Evolutionary conservation across 208 protist species (phyloP).

Genomic region (Strigomonas culicis): DNA sequence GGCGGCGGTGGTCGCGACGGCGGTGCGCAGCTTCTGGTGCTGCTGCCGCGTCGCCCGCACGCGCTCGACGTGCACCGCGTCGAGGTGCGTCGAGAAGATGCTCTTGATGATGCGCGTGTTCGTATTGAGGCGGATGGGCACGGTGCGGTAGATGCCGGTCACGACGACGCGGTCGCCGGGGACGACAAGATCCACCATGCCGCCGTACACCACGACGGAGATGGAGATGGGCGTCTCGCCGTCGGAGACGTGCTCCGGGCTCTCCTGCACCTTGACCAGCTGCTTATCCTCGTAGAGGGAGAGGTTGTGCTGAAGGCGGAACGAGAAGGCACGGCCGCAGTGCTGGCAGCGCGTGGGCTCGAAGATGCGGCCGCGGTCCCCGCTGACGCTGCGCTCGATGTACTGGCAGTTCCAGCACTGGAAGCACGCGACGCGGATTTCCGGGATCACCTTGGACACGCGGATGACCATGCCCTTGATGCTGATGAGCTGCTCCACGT

Average conservation of each 20-base stretch:
- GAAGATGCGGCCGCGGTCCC: slow-evolving; percentile 91
- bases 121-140: slow-evolving; percentile 91
- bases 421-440: slow-evolving; percentile 94
- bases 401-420: slow-evolving; percentile 94
- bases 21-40: slow-evolving; percentile 11
- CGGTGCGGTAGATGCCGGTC: slow-evolving; percentile 97
- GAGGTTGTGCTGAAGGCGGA: slow-evolving; percentile 94
- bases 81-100: slow-evolving; percentile 97
- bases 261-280: slow-evolving; percentile 97
- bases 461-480: slow-evolving; percentile 93
- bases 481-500: slow-evolving; percentile 84
- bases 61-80: slow-evolving; percentile 97
- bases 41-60: slow-evolving; percentile 35
- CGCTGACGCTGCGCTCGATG: slow-evolving; percentile 64
- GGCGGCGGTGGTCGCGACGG: background rate
- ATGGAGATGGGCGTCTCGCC: slow-evolving; percentile 99
- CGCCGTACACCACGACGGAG: slow-evolving; percentile 93
- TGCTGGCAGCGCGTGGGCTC: slow-evolving; percentile 95
- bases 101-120: slow-evolving; percentile 92
- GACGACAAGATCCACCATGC: slow-evolving; percentile 94
- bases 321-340: slow-evolving; percentile 84
- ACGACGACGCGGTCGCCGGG: slow-evolving; percentile 98
- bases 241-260: slow-evolving; percentile 96
- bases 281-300: slow-evolving; percentile 97
- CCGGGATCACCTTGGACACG: slow-evolving; percentile 89